phyloP scores from a whole-genome alignment of 441 rosid genomes.

The Biscutella laevigata region DNA sequence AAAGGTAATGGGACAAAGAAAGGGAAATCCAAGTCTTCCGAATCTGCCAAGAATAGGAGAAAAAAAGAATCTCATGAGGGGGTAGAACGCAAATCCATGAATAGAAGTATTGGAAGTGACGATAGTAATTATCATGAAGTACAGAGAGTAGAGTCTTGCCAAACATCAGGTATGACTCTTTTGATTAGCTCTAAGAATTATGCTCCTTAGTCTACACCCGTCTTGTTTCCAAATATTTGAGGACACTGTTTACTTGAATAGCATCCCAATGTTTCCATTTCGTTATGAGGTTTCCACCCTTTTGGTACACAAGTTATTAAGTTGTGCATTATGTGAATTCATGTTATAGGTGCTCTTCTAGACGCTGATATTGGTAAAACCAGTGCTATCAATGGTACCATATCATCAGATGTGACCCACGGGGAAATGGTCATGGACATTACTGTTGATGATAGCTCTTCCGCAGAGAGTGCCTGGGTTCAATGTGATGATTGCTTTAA shows the following conservation, averaged over 20 bases:
- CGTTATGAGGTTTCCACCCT: conserved; percentile 12
- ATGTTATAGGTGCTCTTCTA: conserved; percentile 34
- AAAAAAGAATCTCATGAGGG: conserved; percentile 29
- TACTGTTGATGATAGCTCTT: conserved; percentile 33
- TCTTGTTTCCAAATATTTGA: not conserved
- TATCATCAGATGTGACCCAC: conserved; percentile 29
- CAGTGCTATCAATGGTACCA: conserved; percentile 23
- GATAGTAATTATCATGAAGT: conserved; percentile 26
- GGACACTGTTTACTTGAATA: not conserved
- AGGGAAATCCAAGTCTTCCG: conserved; percentile 40
- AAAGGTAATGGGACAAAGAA: conserved; percentile 42
- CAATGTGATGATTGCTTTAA: conserved; percentile 82
- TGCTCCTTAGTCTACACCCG: not conserved
- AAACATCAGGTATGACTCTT: conserved; percentile 42
- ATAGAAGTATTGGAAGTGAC: conserved; percentile 32
- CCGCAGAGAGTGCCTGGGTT: conserved; percentile 75
- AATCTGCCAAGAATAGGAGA: conserved; percentile 35
- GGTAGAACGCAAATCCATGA: conserved; percentile 31
- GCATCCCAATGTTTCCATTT: not conserved
- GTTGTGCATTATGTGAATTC: conserved; percentile 13
- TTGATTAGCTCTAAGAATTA: conserved; percentile 12
- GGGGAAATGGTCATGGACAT: conserved; percentile 30
- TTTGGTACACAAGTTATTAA: conserved; percentile 5
- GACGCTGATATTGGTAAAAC: conserved; percentile 28
- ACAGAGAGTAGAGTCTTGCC: conserved; percentile 29